phyloP scores from a whole-genome alignment of 257 asterid genomes.

The Echites panduratus region DNA sequence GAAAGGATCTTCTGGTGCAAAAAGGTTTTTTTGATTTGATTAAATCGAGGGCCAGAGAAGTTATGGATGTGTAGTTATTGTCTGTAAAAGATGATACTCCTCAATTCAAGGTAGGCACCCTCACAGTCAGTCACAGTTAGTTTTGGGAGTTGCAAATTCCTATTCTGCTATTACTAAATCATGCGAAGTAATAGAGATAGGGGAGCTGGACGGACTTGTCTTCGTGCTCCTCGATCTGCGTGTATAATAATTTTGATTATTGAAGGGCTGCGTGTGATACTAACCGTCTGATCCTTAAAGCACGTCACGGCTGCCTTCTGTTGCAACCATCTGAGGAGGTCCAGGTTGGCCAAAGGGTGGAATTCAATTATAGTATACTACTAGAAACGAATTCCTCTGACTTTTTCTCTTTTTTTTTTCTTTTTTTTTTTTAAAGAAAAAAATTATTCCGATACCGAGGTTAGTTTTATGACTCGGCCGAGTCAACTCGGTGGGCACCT shows the following conservation, averaged over 20 bases:
- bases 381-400: too few relatives aligned
- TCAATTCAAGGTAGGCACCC: conserved; percentile 5
- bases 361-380: neutral
- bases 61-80: too few relatives aligned
- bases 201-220: conserved; percentile 8
- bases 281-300: conserved; percentile 36
- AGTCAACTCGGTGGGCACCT: conserved; percentile 13
- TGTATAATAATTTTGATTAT: conserved; percentile 32
- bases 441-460: conserved; percentile 6
- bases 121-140: conserved; percentile 9
- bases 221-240: conserved; percentile 44
- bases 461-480: neutral
- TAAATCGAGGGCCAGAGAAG: conserved; percentile 30
- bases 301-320: conserved; percentile 34
- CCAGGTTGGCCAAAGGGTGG: neutral
- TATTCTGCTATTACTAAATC: neutral
- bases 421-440: neutral
- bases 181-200: too few relatives aligned
- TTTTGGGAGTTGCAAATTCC: conserved; percentile 10
- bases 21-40: conserved; percentile 17
- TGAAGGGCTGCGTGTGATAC: conserved; percentile 41
- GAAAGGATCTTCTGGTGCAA: conserved; percentile 5
- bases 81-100: neutral
- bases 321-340: conserved; percentile 24
- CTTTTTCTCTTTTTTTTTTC: neutral